Base-by-base conservation (phyloP, 2,329 filamentous ascomycete species). In the Thelonectria olida region DNA sequence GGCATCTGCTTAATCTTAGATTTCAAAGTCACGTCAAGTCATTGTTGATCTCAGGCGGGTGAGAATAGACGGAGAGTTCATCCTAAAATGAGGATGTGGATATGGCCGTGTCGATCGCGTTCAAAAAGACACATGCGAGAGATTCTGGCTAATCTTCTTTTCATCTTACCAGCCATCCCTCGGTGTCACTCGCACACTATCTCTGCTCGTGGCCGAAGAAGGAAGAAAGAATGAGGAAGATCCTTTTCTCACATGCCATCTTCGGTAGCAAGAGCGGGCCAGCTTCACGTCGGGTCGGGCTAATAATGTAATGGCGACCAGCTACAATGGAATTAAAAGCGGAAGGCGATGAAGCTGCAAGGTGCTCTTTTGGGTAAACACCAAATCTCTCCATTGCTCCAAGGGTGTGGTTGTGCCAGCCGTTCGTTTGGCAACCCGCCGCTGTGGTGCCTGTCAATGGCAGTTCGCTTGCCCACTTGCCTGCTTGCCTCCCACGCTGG, bases 51-150 rank as follows among this genome's bases (percentile, higher is more conserved):
- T 15, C 6, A 31, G 8, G 41, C 31, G 20, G n/a, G n/a, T n/a
- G n/a, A n/a, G n/a, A n/a, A n/a, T n/a, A n/a, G 9, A 20, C 28
- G 20, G 31, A 44, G 25, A 20, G 28, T 36, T 38, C 12, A 19
- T 54, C 10, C 51, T 54, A 22, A 48, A 55, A 55, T 48, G 52
- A 55, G 13, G 42, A 13, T 47, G 52, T 55, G 52, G 52, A 55
- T 55, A 28, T 9, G 22, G n/a, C 31, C 42, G 39, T 48, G 52
- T 45, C 52, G 52, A 55, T 55, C 52, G 7, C 28, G 20, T n/a
- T 25, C 22, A n/a, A 22, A 36, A 28, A 48, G n/a, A 20, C 10
- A 22, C 39, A 36, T 36, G 1, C n/a, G n/a, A 12, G 22, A 17
- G 31, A 27, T 22, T 19, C 36, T 51, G 34, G 39, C 38, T 20